Percentiles rank a stretch among this genome's conserved stretches.
phyloP scores from a whole-genome alignment of 163 green algal species.

The Scenedesmus sp. region DNA sequence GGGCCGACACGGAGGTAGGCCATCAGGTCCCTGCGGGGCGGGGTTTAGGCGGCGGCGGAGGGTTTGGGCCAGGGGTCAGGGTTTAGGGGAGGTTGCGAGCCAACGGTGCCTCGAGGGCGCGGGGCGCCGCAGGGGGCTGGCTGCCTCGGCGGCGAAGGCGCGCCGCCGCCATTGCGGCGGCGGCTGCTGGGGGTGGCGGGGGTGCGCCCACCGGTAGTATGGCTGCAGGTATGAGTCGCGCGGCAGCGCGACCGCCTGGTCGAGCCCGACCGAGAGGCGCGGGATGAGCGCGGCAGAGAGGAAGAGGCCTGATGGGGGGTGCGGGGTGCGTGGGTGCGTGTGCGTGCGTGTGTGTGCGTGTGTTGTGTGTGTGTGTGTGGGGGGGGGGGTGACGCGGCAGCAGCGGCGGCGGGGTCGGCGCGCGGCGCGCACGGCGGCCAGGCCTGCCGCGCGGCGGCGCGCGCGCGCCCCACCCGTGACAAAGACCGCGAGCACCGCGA shows the following conservation, averaged over 20 bases:
- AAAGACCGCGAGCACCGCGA: constrained; percentile 67
- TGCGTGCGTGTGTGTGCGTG: background rate
- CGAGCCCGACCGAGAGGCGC: constrained; percentile 72
- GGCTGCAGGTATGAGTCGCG: constrained; percentile 89
- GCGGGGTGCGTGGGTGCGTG: background rate
- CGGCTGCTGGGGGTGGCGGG: too few relatives aligned
- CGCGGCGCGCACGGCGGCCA: too few relatives aligned
- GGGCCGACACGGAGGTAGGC: constrained; percentile 81
- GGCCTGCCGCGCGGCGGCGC: too few relatives aligned
- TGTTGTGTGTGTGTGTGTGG: background rate
- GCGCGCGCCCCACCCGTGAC: constrained; percentile 54
- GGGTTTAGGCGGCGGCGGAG: too few relatives aligned
- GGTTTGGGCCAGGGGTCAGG: too few relatives aligned
- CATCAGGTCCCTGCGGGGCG: constrained; percentile 76
- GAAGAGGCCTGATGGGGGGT: constrained; percentile 36
- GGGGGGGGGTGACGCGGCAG: too few relatives aligned
- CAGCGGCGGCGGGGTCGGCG: too few relatives aligned
- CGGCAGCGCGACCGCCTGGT: constrained; percentile 89
- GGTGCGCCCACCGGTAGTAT: constrained; percentile 82
- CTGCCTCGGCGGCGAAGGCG: too few relatives aligned
- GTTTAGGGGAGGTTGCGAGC: too few relatives aligned
- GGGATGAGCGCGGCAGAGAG: constrained; percentile 47
- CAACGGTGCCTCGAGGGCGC: too few relatives aligned
- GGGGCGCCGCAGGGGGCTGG: too few relatives aligned
- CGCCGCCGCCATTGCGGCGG: too few relatives aligned